Evolutionary conservation across 768 basidiomycete genomes (phyloP), one percentile per base, ranked within the genome.

Genomic region (Cubamyces sp.): DNA sequence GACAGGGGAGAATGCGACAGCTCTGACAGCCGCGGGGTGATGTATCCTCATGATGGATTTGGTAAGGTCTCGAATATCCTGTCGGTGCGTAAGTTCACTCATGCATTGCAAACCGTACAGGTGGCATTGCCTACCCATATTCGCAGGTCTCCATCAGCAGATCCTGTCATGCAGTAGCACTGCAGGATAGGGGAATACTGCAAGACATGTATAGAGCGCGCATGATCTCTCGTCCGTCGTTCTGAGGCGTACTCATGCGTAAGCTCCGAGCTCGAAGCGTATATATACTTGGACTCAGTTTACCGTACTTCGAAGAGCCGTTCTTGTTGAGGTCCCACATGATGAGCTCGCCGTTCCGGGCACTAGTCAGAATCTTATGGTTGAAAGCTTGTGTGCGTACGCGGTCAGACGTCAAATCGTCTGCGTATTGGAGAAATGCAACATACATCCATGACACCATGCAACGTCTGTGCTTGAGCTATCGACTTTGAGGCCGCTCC

Each of bases 341-440:
- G 30, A 92, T 88, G 40, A 93, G 81, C 55, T 92, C 91, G 1
- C 91, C 91, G 64, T 91, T 92, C 16, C 88, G 78, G 1, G 89
- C 89, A 68, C 90, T 91, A 3, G 91, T 92, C 21, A 93, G 73
- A 51, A 92, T 84, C 75, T 92, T 93, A 73, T 87, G 85, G 71
- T 77, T 85, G 74, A 85, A 91, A 12, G 73, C 91, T 92, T 64
- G 19, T 62, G 50, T n/a, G 37, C 12, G 39, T 62, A 51, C n/a
- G 37, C 12, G 39, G 34, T 21, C 14, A n/a, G 25, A 11, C 18
- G 12, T 45, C 30, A 8, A 6, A 58, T 2, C 14, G 25, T 8
- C 48, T 2, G 15, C 16, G 26, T 40, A 56, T 1, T 64, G 14
- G 11, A 48, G 43, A 21, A 21, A 43, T 21, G 34, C 5, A 9